Conservation (phyloP, 176 grass and related monocot genomes). For the Eragrostis curvula region DNA sequence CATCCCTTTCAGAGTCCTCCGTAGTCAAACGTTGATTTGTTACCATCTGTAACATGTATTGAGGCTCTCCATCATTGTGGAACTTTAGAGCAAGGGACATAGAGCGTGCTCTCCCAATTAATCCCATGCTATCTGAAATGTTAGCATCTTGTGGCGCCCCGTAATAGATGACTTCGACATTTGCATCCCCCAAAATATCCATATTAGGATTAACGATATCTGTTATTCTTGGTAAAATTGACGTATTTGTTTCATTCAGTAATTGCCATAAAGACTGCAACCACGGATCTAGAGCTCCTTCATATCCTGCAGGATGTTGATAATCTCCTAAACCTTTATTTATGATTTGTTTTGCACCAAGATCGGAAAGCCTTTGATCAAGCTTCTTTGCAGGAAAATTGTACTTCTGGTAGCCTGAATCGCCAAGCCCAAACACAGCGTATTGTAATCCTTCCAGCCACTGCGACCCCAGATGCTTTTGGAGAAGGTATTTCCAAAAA, state of each 20-base stretch:
- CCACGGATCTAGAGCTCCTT: constrained; percentile 87
- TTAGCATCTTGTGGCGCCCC: constrained; percentile 47
- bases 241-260: constrained; percentile 56
- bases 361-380: constrained; percentile 77
- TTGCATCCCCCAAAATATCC: constrained; percentile 66
- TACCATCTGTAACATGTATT: constrained; percentile 82
- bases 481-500: constrained; percentile 84
- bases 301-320: constrained; percentile 90
- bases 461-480: constrained; percentile 52
- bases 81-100: constrained; percentile 71
- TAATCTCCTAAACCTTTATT: constrained; percentile 90
- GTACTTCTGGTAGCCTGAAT: constrained; percentile 98
- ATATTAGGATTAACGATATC: constrained; percentile 72
- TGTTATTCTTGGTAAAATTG: constrained; percentile 69
- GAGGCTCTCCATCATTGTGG: constrained; percentile 68
- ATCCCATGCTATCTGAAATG: constrained; percentile 56
- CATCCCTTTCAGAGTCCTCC: constrained; percentile 66
- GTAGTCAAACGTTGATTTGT: constrained; percentile 63
- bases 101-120: constrained; percentile 66
- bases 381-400: constrained; percentile 95
- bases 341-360: constrained; percentile 72
- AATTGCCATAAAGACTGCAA: constrained; percentile 76
- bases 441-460: constrained; percentile 71
- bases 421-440: constrained; percentile 88
- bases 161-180: constrained; percentile 75